Evolutionary conservation across 2,329 filamentous ascomycete species (phyloP).

Genomic region (Aspergillus sp.): DNA sequence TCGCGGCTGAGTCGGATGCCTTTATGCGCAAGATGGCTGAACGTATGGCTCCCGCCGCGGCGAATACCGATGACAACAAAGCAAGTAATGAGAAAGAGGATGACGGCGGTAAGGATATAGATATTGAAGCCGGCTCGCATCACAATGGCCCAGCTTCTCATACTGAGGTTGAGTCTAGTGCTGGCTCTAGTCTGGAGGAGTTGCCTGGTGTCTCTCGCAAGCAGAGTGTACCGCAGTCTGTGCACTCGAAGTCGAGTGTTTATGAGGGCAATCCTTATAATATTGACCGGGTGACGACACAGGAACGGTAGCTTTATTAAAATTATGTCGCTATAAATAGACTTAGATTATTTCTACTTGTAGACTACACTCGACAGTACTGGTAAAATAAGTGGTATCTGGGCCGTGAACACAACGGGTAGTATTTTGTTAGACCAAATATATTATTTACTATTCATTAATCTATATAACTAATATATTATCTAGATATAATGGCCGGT

Average conservation of each 20-base stretch:
- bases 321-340: too few relatives aligned
- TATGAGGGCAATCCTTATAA: neutral
- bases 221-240: neutral
- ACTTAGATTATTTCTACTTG: too few relatives aligned
- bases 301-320: too few relatives aligned
- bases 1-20: neutral
- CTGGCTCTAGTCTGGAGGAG: neutral
- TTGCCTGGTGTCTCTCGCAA: neutral
- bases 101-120: neutral
- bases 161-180: too few relatives aligned
- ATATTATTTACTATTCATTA: too few relatives aligned
- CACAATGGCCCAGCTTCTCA: neutral
- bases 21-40: neutral
- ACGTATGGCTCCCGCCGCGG: neutral
- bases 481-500: too few relatives aligned
- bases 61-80: neutral
- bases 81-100: neutral
- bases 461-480: too few relatives aligned
- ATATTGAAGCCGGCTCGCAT: neutral
- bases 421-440: too few relatives aligned
- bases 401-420: too few relatives aligned
- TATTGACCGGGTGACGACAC: too few relatives aligned
- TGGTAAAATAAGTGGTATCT: too few relatives aligned
- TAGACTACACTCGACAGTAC: too few relatives aligned
- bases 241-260: neutral